A percentile compares a stretch with the other conserved stretches of the same genome.
Evolutionary conservation across 495 filamentous ascomycete species (phyloP).

Genomic region (Echria macrotheca): DNA sequence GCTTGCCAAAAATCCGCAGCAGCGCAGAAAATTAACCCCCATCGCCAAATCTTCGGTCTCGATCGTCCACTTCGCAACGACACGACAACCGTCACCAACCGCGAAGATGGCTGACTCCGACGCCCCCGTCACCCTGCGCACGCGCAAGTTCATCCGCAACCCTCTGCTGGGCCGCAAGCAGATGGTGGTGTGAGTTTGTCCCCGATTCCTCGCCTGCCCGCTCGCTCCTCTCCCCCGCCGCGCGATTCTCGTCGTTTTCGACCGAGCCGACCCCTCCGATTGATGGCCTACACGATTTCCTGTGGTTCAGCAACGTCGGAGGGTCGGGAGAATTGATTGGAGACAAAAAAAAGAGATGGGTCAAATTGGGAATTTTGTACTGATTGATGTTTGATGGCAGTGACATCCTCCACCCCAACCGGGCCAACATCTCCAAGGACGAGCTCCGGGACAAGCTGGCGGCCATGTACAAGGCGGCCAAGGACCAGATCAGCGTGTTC

Average conservation of each 20-base stretch:
- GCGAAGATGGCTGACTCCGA: constrained; percentile 77
- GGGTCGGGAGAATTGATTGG: too few species aligned
- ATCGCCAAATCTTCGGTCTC: constrained; percentile 9
- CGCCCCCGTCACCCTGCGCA: constrained; percentile 88
- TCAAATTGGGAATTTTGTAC: constrained; percentile 1
- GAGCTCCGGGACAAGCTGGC: constrained; percentile 93
- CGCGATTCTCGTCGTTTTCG: too few species aligned
- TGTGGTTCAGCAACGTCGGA: too few species aligned
- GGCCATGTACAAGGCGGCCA: constrained; percentile 93
- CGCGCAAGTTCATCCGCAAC: constrained; percentile 99
- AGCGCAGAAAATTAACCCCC: constrained; percentile 23
- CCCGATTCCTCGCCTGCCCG: constrained; percentile 1
- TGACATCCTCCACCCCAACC: constrained; percentile 98
- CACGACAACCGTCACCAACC: constrained; percentile 19
- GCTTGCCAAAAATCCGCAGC: constrained; percentile 24
- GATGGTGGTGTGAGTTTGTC: constrained; percentile 98
- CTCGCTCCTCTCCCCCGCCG: background rate
- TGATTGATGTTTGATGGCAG: constrained; percentile 41
- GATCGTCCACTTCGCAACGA: constrained; percentile 27
- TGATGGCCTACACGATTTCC: too few species aligned
- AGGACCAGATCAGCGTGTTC: constrained; percentile 95
- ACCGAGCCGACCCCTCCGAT: too few species aligned
- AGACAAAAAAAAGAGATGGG: background rate
- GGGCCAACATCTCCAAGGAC: constrained; percentile 97
- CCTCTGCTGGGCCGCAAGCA: constrained; percentile 96